phyloP scores from a whole-genome alignment of 768 basidiomycete genomes.

The Mrakia frigida region DNA sequence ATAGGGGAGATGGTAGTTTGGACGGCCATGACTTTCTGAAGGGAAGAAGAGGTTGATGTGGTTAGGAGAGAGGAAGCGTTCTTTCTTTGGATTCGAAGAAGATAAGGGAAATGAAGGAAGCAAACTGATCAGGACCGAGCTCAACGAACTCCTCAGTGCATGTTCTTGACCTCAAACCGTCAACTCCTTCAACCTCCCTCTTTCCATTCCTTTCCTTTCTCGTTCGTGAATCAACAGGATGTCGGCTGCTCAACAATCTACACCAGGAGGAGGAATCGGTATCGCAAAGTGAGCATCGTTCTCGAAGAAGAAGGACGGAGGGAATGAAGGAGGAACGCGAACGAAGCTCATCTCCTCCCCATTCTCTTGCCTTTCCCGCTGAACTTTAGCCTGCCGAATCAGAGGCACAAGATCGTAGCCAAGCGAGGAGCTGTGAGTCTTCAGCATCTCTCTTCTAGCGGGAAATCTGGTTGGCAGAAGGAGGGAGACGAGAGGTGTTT shows the following conservation, averaged over 20 bases:
- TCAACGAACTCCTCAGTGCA: neutral
- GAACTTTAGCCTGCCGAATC: slow-evolving; percentile 82
- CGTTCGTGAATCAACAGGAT: neutral
- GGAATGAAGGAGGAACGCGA: neutral
- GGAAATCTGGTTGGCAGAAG: neutral
- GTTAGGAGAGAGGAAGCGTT: too few relatives aligned
- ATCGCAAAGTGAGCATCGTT: slow-evolving; percentile 29
- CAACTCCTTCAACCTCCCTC: neutral
- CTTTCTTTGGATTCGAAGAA: too few relatives aligned
- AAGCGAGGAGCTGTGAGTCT: slow-evolving; percentile 66
- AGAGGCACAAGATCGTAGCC: slow-evolving; percentile 98
- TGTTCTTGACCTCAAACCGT: neutral
- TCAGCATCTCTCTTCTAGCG: neutral
- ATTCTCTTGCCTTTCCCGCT: neutral
- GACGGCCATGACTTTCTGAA: slow-evolving; percentile 30
- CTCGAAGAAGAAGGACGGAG: neutral
- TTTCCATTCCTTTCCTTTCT: neutral
- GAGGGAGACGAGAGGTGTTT: neutral
- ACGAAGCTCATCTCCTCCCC: slow-evolving; percentile 9
- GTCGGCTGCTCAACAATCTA: neutral
- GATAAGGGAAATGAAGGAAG: neutral
- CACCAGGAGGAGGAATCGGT: slow-evolving; percentile 23
- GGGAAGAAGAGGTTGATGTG: neutral
- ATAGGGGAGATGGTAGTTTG: slow-evolving; percentile 86
- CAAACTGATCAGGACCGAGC: neutral